Conservation (phyloP, 495 filamentous ascomycete genomes). For the Mytilinidion resinicola region DNA sequence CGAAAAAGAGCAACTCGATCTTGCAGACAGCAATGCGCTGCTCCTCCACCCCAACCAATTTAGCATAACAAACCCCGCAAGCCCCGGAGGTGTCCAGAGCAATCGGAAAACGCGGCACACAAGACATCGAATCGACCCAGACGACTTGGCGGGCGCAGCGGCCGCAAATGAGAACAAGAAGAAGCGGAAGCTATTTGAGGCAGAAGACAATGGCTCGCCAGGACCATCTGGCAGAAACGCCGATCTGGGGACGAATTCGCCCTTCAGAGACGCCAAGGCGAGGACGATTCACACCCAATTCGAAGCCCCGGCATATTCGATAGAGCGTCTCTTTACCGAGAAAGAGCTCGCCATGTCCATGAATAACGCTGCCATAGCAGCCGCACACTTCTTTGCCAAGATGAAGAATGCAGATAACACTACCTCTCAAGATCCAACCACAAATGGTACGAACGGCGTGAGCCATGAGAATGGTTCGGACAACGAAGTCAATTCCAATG, state of each 20-base stretch:
- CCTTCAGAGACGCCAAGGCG: constrained; percentile 47
- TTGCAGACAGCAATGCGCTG: constrained; percentile 79
- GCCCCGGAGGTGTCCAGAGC: constrained; percentile 71
- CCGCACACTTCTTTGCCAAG: constrained; percentile 35
- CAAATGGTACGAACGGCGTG: constrained; percentile 27
- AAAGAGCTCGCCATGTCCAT: constrained; percentile 71
- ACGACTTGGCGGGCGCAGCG: constrained; percentile 61
- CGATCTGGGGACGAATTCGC: constrained; percentile 45
- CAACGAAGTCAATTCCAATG: background rate
- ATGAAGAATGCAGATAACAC: constrained; percentile 25
- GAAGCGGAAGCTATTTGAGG: constrained; percentile 67
- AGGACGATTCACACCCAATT: constrained; percentile 50
- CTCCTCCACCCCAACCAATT: constrained; percentile 91
- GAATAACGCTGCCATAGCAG: constrained; percentile 37
- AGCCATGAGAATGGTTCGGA: constrained; percentile 6
- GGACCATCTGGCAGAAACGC: constrained; percentile 45
- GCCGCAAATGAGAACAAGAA: constrained; percentile 59
- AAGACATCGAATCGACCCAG: constrained; percentile 56
- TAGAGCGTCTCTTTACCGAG: constrained; percentile 88
- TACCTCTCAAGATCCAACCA: constrained; percentile 8
- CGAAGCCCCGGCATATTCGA: constrained; percentile 53
- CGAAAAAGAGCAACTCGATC: constrained; percentile 85
- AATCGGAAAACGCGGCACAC: constrained; percentile 73
- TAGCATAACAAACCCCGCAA: constrained; percentile 58
- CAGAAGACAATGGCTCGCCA: constrained; percentile 54